phyloP scores from a whole-genome alignment of 2,329 filamentous ascomycete genomes.

The Calonectria montana region DNA sequence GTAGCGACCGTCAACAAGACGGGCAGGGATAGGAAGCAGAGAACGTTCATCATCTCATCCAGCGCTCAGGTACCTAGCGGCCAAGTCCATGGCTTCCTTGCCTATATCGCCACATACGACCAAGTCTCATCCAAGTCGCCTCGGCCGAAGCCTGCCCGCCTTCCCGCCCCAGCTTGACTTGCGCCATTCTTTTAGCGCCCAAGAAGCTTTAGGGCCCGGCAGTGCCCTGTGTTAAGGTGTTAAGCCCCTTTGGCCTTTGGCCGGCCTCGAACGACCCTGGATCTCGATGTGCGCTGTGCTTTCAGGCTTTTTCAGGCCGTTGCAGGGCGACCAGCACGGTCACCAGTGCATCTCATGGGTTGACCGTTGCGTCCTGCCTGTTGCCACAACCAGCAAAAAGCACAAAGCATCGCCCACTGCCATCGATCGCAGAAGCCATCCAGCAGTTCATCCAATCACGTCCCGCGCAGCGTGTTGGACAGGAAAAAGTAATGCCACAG shows the following conservation, averaged over 20 bases:
- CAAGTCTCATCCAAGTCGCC: constrained; percentile 19
- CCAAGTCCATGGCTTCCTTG: neutral
- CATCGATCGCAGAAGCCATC: neutral
- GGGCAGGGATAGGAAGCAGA: neutral
- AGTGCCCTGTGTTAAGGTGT: constrained; percentile 24
- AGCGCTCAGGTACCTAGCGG: neutral
- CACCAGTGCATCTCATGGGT: constrained; percentile 13
- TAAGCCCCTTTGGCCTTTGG: neutral
- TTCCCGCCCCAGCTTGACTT: constrained; percentile 27
- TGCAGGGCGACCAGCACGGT: constrained; percentile 23
- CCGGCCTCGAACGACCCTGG: neutral
- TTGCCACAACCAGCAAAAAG: neutral
- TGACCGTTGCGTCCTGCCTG: neutral
- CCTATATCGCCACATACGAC: neutral
- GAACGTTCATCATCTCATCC: neutral
- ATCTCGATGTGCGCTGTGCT: neutral
- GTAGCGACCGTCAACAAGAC: neutral
- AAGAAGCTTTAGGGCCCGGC: constrained; percentile 15
- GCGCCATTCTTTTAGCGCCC: constrained; percentile 32
- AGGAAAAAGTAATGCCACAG: neutral
- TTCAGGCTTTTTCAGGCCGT: neutral
- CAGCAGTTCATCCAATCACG: constrained; percentile 1
- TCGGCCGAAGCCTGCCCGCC: constrained; percentile 32
- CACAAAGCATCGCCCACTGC: neutral
- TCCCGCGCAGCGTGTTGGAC: neutral